Evolutionary conservation across 208 protist genomes (phyloP), one percentile per base, ranked within the genome.

Genomic region (Trichomonas gallinae): DNA sequence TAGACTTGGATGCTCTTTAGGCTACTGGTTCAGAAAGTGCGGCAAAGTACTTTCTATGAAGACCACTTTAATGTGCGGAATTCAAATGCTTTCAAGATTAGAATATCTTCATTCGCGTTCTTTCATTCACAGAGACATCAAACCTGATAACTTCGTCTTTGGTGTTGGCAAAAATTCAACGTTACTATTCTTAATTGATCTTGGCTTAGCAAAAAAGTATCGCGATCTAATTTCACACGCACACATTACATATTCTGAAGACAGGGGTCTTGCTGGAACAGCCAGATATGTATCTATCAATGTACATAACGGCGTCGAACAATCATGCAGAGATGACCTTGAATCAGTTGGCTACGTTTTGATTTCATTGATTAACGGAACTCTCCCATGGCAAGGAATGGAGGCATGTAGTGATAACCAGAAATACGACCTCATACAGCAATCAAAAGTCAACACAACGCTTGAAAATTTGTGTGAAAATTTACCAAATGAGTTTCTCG

Each of bases 71-170:
- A 82, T 96, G 48, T 96, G 48, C 17, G 63, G 42, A 26, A 83
- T 81, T 51, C 96, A 96, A 82, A 96, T 96, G 93, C 38, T 96
- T 34, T 81, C 46, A 42, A 34, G 48, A 96, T 15, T 93, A 38
- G 87, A 93, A 93, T 93, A 93, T 93, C 44, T 93, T 38, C 99
- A 99, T 97, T 98, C 97, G 0, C 98, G 99, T 51, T 98, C 98
- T 93, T 99, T 99, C 97, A 98, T 99, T 96, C 99, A 99, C 97
- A 98, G 99, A 46, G 99, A 99, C 97, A 98, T 98, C 83, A 98
- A 98, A 96, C 99, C 99, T 23, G 99, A 99, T 97, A 99, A 99
- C 98, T 99, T 99, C 96, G 98, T 99, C 23, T 98, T 99, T 96
- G 99, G 99, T 21, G 97, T 98, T n/a, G 98, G 98, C 26, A 98